A percentile compares a stretch with the other conserved stretches of the same genome.
Evolutionary conservation across 23 red algal species (phyloP).

Genomic region (Gracilaria domingensis): DNA sequence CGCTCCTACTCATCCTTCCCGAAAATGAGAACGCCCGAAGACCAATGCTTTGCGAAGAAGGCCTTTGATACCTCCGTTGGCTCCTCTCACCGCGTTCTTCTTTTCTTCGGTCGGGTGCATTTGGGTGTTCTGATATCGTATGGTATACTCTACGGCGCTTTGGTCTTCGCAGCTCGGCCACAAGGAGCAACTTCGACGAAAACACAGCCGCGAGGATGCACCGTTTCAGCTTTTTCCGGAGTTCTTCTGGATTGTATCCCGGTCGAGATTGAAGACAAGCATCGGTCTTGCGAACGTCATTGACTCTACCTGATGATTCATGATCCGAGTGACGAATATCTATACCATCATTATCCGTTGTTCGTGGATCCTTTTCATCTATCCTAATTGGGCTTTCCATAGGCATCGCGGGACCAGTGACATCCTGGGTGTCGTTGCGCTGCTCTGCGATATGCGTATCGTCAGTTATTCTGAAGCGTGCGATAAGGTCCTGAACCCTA

Average conservation of each 20-base stretch:
- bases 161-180: constrained; percentile 15
- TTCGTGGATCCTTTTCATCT: not conserved
- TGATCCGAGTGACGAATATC: not conserved
- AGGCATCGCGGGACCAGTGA: too few relatives aligned
- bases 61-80: not conserved
- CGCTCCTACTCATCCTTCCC: not conserved
- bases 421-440: not conserved
- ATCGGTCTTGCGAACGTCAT: too few relatives aligned
- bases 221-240: constrained; percentile 23
- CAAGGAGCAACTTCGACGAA: constrained; percentile 10
- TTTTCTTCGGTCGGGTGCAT: not conserved
- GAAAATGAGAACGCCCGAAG: constrained; percentile 12
- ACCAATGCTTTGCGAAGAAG: not conserved
- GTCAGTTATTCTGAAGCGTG: not conserved
- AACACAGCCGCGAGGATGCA: constrained; percentile 1
- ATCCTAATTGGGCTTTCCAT: not conserved
- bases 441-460: not conserved
- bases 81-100: not conserved
- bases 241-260: not conserved
- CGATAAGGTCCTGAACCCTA: not conserved
- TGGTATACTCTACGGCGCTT: not conserved
- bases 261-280: not conserved
- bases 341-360: not conserved
- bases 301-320: not conserved
- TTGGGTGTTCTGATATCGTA: not conserved